phyloP scores from a whole-genome alignment of 768 basidiomycete species.

The Suillus paluster region DNA sequence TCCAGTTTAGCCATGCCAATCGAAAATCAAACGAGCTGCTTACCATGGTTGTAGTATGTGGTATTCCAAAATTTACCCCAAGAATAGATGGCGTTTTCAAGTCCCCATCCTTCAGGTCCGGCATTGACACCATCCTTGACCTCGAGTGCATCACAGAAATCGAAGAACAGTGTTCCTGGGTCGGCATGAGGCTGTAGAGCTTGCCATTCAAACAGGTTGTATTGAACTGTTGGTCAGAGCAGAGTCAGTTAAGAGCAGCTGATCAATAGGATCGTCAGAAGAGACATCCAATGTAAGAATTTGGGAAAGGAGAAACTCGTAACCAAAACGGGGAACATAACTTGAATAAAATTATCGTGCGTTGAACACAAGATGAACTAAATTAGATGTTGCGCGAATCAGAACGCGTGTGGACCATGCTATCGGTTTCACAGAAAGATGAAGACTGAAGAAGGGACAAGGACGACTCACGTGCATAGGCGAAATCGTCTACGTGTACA shows the following conservation, averaged over 20 bases:
- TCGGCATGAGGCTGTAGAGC: slow-evolving; percentile 54
- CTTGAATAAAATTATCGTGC: too few relatives aligned
- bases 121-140: too few relatives aligned
- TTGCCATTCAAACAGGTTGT: slow-evolving; percentile 69
- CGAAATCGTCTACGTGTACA: too few relatives aligned
- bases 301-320: not conserved
- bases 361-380: too few relatives aligned
- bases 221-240: slow-evolving; percentile 26
- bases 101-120: too few relatives aligned
- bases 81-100: too few relatives aligned
- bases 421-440: too few relatives aligned
- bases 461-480: too few relatives aligned
- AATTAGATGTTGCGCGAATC: not conserved
- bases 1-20: not conserved
- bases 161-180: slow-evolving; percentile 37
- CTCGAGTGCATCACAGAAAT: slow-evolving; percentile 50
- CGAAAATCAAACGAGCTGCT: slow-evolving; percentile 23
- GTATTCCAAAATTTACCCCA: slow-evolving; percentile 65
- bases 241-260: not conserved
- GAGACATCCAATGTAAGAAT: not conserved
- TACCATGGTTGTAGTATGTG: slow-evolving; percentile 50
- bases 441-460: too few relatives aligned
- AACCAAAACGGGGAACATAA: too few relatives aligned
- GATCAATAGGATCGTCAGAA: not conserved
- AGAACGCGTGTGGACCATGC: too few relatives aligned